These are phyloP conservation scores for Darksidea phi DNA, from an alignment of 495 filamentous ascomycete species.

Conservation along the genomic window DNA sequence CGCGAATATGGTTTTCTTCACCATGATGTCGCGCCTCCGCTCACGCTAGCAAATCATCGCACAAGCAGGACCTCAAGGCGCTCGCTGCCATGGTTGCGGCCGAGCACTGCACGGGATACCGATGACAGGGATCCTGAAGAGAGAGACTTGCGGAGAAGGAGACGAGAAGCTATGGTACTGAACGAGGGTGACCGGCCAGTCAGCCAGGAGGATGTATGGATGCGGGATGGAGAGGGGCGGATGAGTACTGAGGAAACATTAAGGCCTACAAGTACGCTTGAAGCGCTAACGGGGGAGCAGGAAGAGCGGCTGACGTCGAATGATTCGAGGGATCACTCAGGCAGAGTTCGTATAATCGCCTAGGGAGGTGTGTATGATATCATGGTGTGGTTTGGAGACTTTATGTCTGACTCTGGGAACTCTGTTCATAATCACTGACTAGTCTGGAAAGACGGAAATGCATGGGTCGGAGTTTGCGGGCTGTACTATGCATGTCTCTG, in stretches of 20 bases:
- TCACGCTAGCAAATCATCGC: neutral
- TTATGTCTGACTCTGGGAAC: too few relatives aligned
- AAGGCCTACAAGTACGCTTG: too few relatives aligned
- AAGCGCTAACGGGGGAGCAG: too few relatives aligned
- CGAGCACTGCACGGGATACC: slow-evolving; percentile 9
- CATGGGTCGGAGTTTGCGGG: too few relatives aligned
- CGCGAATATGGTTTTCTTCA: slow-evolving; percentile 9
- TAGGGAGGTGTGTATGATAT: too few relatives aligned
- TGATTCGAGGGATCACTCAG: too few relatives aligned
- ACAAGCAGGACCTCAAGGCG: neutral
- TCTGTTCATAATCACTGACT: too few relatives aligned
- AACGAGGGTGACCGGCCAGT: slow-evolving; percentile 59
- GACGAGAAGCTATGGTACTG: slow-evolving; percentile 64
- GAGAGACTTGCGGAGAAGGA: slow-evolving; percentile 53
- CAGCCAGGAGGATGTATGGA: slow-evolving; percentile 55
- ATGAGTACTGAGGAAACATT: slow-evolving; percentile 20
- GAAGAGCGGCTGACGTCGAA: too few relatives aligned
- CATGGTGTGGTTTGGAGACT: too few relatives aligned
- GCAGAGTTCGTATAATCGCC: too few relatives aligned
- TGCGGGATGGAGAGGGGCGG: slow-evolving; percentile 16
- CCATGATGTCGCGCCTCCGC: neutral
- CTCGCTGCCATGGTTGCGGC: neutral
- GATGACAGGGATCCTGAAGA: slow-evolving; percentile 48
- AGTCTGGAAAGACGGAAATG: too few relatives aligned
- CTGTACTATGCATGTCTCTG: too few relatives aligned